A percentile compares a stretch with the other conserved stretches of the same genome.
Evolutionary conservation across 768 basidiomycete genomes (phyloP).

Genomic region (Kwoniella sp.): DNA sequence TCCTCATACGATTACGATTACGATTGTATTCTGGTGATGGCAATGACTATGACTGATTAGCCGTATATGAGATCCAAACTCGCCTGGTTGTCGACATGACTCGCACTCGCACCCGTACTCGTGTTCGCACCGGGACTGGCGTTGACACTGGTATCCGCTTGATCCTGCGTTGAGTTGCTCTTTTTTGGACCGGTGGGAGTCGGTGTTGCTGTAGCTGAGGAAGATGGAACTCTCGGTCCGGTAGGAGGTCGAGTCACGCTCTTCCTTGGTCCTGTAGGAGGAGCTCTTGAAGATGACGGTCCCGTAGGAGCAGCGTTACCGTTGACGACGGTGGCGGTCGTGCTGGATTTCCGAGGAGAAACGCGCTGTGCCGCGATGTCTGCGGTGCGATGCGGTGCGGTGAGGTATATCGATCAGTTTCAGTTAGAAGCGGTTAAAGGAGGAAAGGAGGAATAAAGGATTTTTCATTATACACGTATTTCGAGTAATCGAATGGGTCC

Average conservation of each 20-base stretch:
- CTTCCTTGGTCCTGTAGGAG: slow-evolving; percentile 21
- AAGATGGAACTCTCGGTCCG: neutral
- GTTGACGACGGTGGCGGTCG: neutral
- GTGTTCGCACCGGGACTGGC: no score
- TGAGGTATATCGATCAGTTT: no score
- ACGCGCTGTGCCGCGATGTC: neutral
- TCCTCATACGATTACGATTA: neutral
- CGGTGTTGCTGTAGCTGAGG: neutral
- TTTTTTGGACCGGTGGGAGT: neutral
- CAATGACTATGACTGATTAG: neutral
- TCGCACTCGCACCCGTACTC: neutral
- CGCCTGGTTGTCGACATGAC: slow-evolving; percentile 12
- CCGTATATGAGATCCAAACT: slow-evolving; percentile 7
- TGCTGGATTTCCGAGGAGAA: neutral
- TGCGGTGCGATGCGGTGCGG: neutral
- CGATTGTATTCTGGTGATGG: neutral
- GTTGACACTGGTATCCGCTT: no score
- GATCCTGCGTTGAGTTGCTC: neutral
- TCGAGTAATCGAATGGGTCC: no score
- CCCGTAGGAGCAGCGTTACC: neutral
- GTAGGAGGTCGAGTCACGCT: slow-evolving; percentile 7
- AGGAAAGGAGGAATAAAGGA: no score
- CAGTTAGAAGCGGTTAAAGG: no score
- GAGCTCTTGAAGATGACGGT: neutral
- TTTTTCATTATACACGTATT: no score